Conservation (phyloP, 192 early-diverging fungal species). For the Backusella luteola region DNA sequence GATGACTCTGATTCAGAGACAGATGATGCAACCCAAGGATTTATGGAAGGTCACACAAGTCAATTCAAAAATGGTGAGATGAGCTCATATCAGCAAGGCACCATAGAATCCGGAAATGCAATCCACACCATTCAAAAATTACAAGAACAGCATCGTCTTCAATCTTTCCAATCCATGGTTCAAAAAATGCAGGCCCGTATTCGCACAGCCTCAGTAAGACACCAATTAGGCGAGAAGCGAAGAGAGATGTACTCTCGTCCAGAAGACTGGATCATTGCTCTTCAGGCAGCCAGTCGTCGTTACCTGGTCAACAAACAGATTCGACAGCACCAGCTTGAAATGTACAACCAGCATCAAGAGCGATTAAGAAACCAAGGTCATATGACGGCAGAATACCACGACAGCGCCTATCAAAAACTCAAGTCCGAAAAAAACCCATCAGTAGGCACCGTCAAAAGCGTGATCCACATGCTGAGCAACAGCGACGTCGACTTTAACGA, state of each 20-base stretch:
- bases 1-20: neutral
- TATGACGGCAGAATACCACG: slow-evolving; percentile 43
- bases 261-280: slow-evolving; percentile 22
- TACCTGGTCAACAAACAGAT: slow-evolving; percentile 61
- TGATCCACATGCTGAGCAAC: slow-evolving; percentile 87
- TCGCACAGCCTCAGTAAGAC: neutral
- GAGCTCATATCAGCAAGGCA: neutral
- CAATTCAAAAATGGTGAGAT: neutral
- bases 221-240: neutral
- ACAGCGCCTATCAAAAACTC: slow-evolving; percentile 58
- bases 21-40: neutral
- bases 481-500: slow-evolving; percentile 92
- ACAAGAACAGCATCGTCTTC: slow-evolving; percentile 9
- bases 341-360: slow-evolving; percentile 40
- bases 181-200: slow-evolving; percentile 47
- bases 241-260: neutral
- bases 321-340: slow-evolving; percentile 58
- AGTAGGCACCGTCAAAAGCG: slow-evolving; percentile 77
- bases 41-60: neutral
- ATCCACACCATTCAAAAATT: slow-evolving; percentile 18
- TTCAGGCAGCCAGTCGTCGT: slow-evolving; percentile 69
- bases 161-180: slow-evolving; percentile 10
- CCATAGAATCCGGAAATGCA: neutral
- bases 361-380: neutral
- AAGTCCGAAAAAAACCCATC: slow-evolving; percentile 71